Conservation (phyloP, 345 rosid species). For the Eucalyptus urophylla region DNA sequence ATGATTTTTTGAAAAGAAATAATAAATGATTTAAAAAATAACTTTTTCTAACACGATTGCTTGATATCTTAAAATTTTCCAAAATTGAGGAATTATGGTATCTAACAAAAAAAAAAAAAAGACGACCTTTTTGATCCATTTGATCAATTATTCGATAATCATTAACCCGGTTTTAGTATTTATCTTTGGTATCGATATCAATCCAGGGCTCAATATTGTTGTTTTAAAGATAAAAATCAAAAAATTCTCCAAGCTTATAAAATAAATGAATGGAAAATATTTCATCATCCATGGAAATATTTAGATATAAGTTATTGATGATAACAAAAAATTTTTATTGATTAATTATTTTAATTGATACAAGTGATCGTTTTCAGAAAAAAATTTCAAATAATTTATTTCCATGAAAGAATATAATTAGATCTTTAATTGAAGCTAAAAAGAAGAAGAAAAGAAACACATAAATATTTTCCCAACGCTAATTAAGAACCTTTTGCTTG, state of each 20-base stretch:
- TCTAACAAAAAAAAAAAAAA: too few relatives aligned
- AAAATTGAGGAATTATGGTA: too few relatives aligned
- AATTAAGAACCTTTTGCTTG: not conserved
- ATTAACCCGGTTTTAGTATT: not conserved
- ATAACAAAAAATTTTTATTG: accelerated
- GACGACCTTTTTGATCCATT: too few relatives aligned
- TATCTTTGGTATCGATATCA: not conserved
- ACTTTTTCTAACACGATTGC: accelerated
- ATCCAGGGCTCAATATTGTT: not conserved
- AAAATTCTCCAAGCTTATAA: too few relatives aligned
- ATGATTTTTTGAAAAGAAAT: too few relatives aligned
- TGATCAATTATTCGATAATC: too few relatives aligned
- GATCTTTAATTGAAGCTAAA: not conserved
- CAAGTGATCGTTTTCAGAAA: too few relatives aligned
- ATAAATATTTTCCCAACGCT: not conserved
- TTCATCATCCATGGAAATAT: accelerated
- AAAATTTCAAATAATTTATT: too few relatives aligned
- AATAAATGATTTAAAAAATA: too few relatives aligned
- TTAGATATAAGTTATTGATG: too few relatives aligned
- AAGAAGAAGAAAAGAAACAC: not conserved
- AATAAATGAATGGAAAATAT: too few relatives aligned
- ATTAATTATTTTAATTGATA: accelerated
- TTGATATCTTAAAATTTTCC: too few relatives aligned
- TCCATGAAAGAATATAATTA: not conserved
- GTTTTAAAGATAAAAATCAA: accelerated